A percentile compares a stretch with the other conserved stretches of the same genome.
phyloP scores from a whole-genome alignment of 225 moss, liverwort and hornwort genomes.

The Straminergon stramineum region DNA sequence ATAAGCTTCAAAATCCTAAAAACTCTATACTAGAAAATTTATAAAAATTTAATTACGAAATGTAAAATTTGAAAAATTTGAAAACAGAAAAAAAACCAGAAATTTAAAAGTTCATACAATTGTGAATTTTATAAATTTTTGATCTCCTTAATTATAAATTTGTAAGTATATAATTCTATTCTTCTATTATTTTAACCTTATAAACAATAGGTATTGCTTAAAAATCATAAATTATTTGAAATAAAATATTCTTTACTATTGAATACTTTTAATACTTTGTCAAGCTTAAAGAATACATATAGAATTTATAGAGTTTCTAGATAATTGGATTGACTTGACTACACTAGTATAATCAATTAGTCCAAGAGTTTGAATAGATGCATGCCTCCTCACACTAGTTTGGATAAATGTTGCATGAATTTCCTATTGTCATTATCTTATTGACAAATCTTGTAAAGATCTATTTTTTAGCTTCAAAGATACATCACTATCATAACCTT shows the following conservation, averaged over 20 bases:
- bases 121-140: not conserved
- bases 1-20: not conserved
- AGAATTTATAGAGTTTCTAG: not conserved
- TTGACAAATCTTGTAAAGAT: not conserved
- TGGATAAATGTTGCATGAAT: not conserved
- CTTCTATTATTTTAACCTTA: accelerated
- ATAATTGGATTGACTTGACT: not conserved
- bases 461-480: not conserved
- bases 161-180: not conserved
- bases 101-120: no score
- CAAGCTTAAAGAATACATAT: not conserved
- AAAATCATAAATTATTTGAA: no score
- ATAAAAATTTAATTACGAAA: not conserved
- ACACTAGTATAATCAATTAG: not conserved
- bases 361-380: not conserved
- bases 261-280: not conserved
- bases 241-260: not conserved
- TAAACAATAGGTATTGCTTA: no score
- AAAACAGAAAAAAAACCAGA: no score
- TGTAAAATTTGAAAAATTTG: no score
- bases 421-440: not conserved
- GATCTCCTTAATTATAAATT: not conserved
- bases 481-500: not conserved
- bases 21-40: not conserved
- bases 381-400: accelerated